Conservation (phyloP, 2,329 filamentous ascomycete genomes). For the Neopestalotiopsis clavispora region DNA sequence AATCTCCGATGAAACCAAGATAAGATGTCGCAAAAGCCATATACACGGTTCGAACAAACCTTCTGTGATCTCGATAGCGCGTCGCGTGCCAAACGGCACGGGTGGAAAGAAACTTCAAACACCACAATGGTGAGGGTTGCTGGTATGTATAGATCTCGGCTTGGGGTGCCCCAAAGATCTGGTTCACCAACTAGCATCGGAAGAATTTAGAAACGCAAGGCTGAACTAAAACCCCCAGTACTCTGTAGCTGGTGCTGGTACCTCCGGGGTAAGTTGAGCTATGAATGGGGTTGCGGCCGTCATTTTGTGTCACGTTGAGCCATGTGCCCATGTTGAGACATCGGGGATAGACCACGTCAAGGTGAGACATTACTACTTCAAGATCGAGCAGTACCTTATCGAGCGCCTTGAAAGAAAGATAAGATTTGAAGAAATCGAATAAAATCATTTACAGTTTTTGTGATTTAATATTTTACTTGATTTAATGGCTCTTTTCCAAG, state of each 20-base stretch:
- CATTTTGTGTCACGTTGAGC: conserved; percentile 10
- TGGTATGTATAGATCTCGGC: background rate
- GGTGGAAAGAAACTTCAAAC: background rate
- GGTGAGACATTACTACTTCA: background rate
- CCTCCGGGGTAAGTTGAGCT: background rate
- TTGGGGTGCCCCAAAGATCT: background rate
- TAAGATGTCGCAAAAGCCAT: background rate
- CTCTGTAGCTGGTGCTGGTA: background rate
- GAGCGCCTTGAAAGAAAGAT: background rate
- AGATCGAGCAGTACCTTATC: background rate
- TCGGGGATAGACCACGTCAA: background rate
- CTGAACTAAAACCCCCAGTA: background rate
- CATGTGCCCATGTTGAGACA: conserved; percentile 9
- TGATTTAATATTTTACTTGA: background rate
- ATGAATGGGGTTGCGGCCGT: background rate
- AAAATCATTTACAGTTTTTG: background rate
- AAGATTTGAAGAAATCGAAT: background rate
- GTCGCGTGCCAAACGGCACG: background rate
- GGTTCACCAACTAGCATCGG: background rate
- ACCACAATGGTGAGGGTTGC: background rate
- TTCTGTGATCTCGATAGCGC: background rate
- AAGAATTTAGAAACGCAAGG: background rate
- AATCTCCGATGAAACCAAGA: background rate
- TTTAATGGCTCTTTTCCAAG: background rate
- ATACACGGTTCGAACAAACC: background rate